Base-by-base conservation (phyloP, 2,329 filamentous ascomycete genomes). In the Waltergamsia citrina region DNA sequence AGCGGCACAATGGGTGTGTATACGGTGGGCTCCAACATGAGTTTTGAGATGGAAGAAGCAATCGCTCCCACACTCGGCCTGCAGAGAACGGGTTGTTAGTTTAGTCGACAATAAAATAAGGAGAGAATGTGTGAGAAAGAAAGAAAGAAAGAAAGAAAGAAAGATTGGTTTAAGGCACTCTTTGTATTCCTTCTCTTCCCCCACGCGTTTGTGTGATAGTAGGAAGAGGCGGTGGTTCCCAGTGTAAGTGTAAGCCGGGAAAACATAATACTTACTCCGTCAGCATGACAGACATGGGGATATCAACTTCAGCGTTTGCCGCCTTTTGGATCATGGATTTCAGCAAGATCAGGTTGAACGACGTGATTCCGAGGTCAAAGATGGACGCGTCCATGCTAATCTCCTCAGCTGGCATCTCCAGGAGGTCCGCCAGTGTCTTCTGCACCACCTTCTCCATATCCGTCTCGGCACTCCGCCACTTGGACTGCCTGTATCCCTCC, bases 271-370 rank as follows among this genome's bases (percentile, higher is more conserved):
- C 14, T 33, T 60, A 34, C 19, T 45, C 53, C 39, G 65, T 50
- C 3, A 67, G 33, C 1, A 50, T 50, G 20, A 63, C 46, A 2
- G 59, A 48, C 7, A 67, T 19, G 37, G 43, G 12, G 60, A 30
- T 43, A 38, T 34, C 6, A 51, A 36, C 9, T 37, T 29, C 2
- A 61, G 40, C 4, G 40, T 33, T 31, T 23, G 11, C 30, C 21
- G 15, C 20, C 5, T 38, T 51, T 27, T 62, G 45, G 15, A 64
- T 41, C 4, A 36, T 34, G 30, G 51, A 42, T 41, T 60, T 62
- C 7, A 67, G 41, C n/a, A 43, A 45, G 33, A 67, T 57, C 5
- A 67, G 41, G 21, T 62, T 52, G 34, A 67, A 53, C 3, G 63
- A 63, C 3, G 49, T 56, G 20, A 54, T 43, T 3, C 60, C 59